Conservation (phyloP, 805 yeast genomes). For the Metschnikowia colocasiae region DNA sequence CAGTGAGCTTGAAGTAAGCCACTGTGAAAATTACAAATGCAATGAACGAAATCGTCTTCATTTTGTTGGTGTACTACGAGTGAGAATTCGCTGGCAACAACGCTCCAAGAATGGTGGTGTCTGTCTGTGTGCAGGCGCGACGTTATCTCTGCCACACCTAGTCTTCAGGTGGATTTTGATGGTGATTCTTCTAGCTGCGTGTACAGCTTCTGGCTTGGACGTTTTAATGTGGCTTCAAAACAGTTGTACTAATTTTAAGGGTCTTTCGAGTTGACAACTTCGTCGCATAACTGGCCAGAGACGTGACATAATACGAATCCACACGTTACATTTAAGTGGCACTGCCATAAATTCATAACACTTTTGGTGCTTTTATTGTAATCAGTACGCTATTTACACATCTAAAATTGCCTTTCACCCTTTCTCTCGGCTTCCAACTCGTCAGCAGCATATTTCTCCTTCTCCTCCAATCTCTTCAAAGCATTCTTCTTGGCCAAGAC, state of each 20-base stretch:
- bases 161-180: too few relatives aligned
- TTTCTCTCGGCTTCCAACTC: slow-evolving; percentile 40
- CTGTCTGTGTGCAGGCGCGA: not conserved
- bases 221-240: too few relatives aligned
- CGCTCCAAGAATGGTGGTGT: not conserved
- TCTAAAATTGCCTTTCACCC: slow-evolving; percentile 41
- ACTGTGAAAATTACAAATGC: slow-evolving; percentile 13
- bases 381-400: slow-evolving; percentile 9
- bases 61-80: slow-evolving; percentile 5
- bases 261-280: too few relatives aligned
- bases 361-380: not conserved
- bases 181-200: too few relatives aligned
- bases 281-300: too few relatives aligned
- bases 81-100: not conserved
- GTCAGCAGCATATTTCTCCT: slow-evolving; percentile 36
- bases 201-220: too few relatives aligned
- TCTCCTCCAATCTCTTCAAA: slow-evolving; percentile 52
- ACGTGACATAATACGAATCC: too few relatives aligned
- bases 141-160: not conserved
- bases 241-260: too few relatives aligned
- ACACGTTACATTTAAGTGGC: not conserved
- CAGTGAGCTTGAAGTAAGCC: slow-evolving; percentile 12
- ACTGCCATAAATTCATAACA: not conserved
- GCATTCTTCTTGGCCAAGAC: slow-evolving; percentile 57
- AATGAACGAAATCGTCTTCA: slow-evolving; percentile 16